Conservation (phyloP, 345 rosid genomes). For the Eucalyptus sideroxylon region DNA sequence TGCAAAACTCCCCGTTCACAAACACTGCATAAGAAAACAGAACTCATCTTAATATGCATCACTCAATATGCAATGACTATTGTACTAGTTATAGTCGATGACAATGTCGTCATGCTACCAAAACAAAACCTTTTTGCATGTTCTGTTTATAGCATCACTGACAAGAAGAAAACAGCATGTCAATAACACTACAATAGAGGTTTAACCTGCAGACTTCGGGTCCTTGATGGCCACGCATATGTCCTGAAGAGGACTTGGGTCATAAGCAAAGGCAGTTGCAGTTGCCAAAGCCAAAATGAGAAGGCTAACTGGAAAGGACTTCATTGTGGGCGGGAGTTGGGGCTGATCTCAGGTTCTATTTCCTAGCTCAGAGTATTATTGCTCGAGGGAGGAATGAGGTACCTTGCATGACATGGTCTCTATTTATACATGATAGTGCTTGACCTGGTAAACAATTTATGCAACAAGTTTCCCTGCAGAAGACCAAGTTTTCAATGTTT, state of each 20-base stretch:
- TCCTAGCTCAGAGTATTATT: background rate
- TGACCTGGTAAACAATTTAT: background rate
- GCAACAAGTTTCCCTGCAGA: background rate
- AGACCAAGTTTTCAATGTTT: background rate
- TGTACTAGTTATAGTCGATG: background rate
- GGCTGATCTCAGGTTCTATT: background rate
- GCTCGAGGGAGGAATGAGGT: background rate
- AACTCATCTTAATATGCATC: background rate
- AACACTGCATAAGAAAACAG: conserved; percentile 3
- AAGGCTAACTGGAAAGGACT: background rate
- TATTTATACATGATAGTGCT: background rate
- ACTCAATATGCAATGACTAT: background rate
- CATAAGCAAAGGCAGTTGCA: background rate
- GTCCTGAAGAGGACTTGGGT: conserved; percentile 18
- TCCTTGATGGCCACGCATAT: conserved; percentile 7
- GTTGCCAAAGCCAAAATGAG: background rate
- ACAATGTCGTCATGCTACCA: background rate
- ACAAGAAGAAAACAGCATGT: background rate
- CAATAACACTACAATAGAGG: background rate
- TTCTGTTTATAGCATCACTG: background rate
- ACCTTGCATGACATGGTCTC: background rate
- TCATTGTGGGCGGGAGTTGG: background rate
- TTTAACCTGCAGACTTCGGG: background rate
- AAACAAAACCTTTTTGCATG: background rate
- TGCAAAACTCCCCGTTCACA: conserved; percentile 27